Evolutionary conservation across 2,329 filamentous ascomycete species (phyloP).

Genomic region (Aplosporella prunicola): DNA sequence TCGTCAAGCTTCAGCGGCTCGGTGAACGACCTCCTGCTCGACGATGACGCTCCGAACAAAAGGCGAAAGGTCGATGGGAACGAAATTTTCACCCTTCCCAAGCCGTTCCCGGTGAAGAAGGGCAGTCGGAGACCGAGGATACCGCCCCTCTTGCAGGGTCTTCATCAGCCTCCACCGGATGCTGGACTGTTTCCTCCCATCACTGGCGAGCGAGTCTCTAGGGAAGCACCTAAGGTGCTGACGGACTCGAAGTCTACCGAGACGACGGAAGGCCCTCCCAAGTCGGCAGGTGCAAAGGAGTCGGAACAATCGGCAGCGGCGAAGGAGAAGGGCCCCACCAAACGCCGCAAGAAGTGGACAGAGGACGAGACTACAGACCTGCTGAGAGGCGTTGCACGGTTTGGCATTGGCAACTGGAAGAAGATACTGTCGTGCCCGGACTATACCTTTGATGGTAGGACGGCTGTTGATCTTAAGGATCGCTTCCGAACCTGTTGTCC

Average conservation of each 20-base stretch:
- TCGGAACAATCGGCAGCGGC: not conserved
- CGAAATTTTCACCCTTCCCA: slow-evolving; percentile 23
- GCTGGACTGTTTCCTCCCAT: slow-evolving; percentile 53
- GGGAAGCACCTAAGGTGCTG: slow-evolving; percentile 7
- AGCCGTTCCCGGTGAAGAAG: slow-evolving; percentile 24
- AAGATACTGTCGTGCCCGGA: slow-evolving; percentile 49
- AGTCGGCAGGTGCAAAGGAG: too few species aligned
- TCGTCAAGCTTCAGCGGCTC: slow-evolving; percentile 6
- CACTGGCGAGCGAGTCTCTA: slow-evolving; percentile 35
- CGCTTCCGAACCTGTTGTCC: slow-evolving; percentile 49
- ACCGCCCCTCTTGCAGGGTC: slow-evolving; percentile 45
- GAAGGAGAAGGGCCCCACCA: slow-evolving; percentile 1
- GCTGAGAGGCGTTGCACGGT: slow-evolving; percentile 49
- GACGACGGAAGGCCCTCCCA: too few species aligned
- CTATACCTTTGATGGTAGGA: slow-evolving; percentile 48
- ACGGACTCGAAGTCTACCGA: not conserved
- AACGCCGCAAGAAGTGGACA: slow-evolving; percentile 46
- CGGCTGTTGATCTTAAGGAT: slow-evolving; percentile 55
- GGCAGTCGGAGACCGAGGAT: slow-evolving; percentile 29
- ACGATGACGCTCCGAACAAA: not conserved
- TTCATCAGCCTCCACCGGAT: slow-evolving; percentile 55
- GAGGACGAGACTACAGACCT: slow-evolving; percentile 52
- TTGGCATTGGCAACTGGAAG: slow-evolving; percentile 57
- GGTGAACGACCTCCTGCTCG: slow-evolving; percentile 8
- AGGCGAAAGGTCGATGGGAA: slow-evolving; percentile 6